Percentiles rank a stretch among this genome's conserved stretches.
Evolutionary conservation across 495 filamentous ascomycete species (phyloP).

Genomic region (Filosporella fistucella): DNA sequence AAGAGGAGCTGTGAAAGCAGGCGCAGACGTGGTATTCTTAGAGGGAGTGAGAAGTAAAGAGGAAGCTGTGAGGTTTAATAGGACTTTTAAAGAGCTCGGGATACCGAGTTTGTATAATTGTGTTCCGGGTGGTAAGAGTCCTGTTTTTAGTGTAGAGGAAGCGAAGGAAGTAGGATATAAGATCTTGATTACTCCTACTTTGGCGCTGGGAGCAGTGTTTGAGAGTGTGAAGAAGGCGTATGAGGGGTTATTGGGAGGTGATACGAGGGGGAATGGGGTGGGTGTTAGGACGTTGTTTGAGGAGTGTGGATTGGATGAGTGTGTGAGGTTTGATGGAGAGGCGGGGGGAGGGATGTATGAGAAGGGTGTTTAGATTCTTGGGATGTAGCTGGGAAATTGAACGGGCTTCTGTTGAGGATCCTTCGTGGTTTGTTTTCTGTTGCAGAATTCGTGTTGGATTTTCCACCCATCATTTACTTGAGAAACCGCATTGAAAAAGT

Average conservation of each 20-base stretch:
- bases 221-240: constrained; percentile 42
- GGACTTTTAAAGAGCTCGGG: constrained; percentile 47
- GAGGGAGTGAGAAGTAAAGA: constrained; percentile 59
- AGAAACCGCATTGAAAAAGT: constrained; percentile 8
- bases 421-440: too few relatives aligned
- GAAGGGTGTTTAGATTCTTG: constrained; percentile 11
- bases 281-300: constrained; percentile 29
- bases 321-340: constrained; percentile 18
- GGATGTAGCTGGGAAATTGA: too few relatives aligned
- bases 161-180: constrained; percentile 57
- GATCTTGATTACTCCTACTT: constrained; percentile 58
- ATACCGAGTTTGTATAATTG: constrained; percentile 61
- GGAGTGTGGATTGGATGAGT: constrained; percentile 19
- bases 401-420: too few relatives aligned
- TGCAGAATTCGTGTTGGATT: too few relatives aligned
- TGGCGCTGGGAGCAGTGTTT: constrained; percentile 46
- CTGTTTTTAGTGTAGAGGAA: constrained; percentile 51
- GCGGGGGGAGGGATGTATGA: constrained; percentile 18
- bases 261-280: constrained; percentile 42
- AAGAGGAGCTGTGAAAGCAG: constrained; percentile 49
- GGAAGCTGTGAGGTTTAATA: constrained; percentile 44
- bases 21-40: constrained; percentile 64
- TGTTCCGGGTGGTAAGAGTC: constrained; percentile 57
- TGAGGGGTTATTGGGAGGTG: constrained; percentile 39
- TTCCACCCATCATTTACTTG: constrained; percentile 9